A percentile compares a stretch with the other conserved stretches of the same genome.
phyloP scores from a whole-genome alignment of 305 asterid species.

The Ruellia speciosa region DNA sequence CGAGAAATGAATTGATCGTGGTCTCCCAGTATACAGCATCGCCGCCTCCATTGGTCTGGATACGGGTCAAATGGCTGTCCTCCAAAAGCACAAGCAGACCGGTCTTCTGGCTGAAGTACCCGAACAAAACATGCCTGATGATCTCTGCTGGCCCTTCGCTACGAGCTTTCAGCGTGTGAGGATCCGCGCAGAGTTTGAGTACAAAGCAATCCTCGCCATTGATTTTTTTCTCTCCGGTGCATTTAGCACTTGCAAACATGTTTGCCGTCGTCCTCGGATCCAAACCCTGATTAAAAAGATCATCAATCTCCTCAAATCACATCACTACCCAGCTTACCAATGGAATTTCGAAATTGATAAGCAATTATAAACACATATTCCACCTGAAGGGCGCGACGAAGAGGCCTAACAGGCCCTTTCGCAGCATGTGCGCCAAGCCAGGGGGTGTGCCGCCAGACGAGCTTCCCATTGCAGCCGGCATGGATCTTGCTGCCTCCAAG shows the following conservation, averaged over 20 bases:
- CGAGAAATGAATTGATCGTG: slow-evolving; percentile 78
- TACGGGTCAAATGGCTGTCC: slow-evolving; percentile 81
- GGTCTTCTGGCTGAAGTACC: slow-evolving; percentile 82
- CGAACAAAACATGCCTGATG: slow-evolving; percentile 79
- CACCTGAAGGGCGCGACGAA: slow-evolving; percentile 91
- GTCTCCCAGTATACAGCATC: slow-evolving; percentile 92
- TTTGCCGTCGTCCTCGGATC: slow-evolving; percentile 87
- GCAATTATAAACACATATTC: slow-evolving; percentile 1
- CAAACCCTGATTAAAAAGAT: slow-evolving; percentile 42
- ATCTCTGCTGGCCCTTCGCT: slow-evolving; percentile 97
- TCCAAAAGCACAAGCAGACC: slow-evolving; percentile 84
- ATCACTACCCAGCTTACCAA: too few species aligned
- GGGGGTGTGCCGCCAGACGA: slow-evolving; percentile 92
- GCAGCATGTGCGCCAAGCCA: slow-evolving; percentile 97
- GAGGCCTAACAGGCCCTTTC: slow-evolving; percentile 82
- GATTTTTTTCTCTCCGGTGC: slow-evolving; percentile 81
- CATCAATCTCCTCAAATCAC: neutral
- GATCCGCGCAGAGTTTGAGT: slow-evolving; percentile 73
- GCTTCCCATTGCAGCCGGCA: slow-evolving; percentile 85
- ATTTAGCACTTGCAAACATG: slow-evolving; percentile 75
- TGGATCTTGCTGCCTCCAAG: slow-evolving; percentile 85
- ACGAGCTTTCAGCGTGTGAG: slow-evolving; percentile 71
- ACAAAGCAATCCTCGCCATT: slow-evolving; percentile 85
- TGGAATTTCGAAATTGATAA: too few species aligned
- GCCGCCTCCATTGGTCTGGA: slow-evolving; percentile 62